Evolutionary conservation across 345 rosid species (phyloP), one percentile per base, ranked within the genome.

Genomic region (Populus nigra): DNA sequence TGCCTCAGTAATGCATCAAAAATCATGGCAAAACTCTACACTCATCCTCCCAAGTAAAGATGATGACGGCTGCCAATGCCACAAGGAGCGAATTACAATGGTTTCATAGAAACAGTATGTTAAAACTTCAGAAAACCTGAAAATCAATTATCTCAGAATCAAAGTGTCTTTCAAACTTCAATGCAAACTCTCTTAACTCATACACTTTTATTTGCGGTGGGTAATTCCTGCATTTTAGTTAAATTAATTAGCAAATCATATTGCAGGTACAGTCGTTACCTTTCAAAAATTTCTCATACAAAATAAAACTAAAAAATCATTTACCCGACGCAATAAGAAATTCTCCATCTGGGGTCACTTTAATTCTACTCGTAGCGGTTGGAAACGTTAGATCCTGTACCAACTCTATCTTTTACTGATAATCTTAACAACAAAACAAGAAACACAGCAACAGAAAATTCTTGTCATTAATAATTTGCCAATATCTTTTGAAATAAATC

Each of bases 201-300:
- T 92, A 93, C 50, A 93, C 99, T 87, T 96, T 91, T 53, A 93
- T 84, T 76, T 93, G 98, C 25, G 98, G 99, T 27, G 97, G 99
- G 78, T 93, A 89, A 92, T 89, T 55, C 97, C 99, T 91, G 79
- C 72, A 78, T 65, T 78, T 50, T 76, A 57, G 63, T 57, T n/a
- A 9, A 9, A 57, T 57, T 3, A 77, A 84, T 81, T 33, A 45
- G 76, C 35, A 70, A 72, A 23, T 23, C 35, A 22, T 45, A 7
- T 62, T 41, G 77, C 23, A 22, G 5, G 29, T 12, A 31, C 8
- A 72, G 57, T 69, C 47, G 63, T 25, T 35, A 62, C 39, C 35
- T 31, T 59, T 55, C 10, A 7, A n/a, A 41, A 25, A 49, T 0
- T n/a, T 16, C 72, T 43, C 3, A 68, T 25, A 76, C 25, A 5